A percentile compares a stretch with the other conserved stretches of the same genome.
Evolutionary conservation across 169 alveolate species (phyloP).

Genomic region (Babesia microti): DNA sequence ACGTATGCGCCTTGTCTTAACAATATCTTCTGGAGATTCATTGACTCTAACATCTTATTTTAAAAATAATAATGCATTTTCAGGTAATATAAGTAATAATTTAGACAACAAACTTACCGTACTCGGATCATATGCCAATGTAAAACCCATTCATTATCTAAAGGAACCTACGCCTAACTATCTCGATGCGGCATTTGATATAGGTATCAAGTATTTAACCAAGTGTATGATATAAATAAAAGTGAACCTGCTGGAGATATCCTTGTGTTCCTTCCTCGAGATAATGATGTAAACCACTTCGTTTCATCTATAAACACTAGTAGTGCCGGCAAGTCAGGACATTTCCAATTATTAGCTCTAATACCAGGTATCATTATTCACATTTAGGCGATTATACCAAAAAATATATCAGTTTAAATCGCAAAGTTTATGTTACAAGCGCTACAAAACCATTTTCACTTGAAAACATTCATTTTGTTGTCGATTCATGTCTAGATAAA

Average conservation of each 20-base stretch:
- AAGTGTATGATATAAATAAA: conserved; percentile 27
- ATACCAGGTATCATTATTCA: conserved; percentile 8
- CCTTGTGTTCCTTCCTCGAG: conserved; percentile 32
- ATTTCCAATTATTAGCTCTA: not conserved
- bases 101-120: conserved; percentile 1
- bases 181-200: conserved; percentile 27
- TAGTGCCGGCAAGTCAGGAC: conserved; percentile 2
- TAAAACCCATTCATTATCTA: conserved; percentile 9
- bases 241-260: conserved; percentile 21
- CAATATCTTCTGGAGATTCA: conserved; percentile 14
- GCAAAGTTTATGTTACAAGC: not conserved
- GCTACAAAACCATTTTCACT: not conserved
- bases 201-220: conserved; percentile 14
- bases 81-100: not conserved
- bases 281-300: conserved; percentile 14
- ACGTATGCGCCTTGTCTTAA: conserved; percentile 30
- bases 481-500: too few relatives aligned
- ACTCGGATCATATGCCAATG: conserved; percentile 13
- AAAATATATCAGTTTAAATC: not conserved
- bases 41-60: conserved; percentile 13
- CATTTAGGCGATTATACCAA: not conserved
- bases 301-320: conserved; percentile 4
- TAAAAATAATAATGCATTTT: conserved; percentile 1
- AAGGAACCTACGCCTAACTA: conserved; percentile 34
- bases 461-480: not conserved